phyloP scores from a whole-genome alignment of 352 stramenopile genomes.

The Phytophthora hybrid region DNA sequence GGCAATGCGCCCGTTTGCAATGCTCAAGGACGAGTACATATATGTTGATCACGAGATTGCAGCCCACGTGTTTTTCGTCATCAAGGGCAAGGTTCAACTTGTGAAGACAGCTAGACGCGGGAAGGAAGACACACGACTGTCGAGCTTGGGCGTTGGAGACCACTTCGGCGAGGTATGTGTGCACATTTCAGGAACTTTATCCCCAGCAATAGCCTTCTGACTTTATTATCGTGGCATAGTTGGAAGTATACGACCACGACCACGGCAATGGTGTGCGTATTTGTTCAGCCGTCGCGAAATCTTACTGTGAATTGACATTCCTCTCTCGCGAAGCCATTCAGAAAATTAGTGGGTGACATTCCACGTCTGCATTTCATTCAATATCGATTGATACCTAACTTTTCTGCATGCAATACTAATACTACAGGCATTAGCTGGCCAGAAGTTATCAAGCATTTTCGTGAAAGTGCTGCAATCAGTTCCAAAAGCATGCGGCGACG shows the following conservation, averaged over 20 bases:
- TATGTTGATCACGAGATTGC: constrained; percentile 87
- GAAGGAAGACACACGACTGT: constrained; percentile 59
- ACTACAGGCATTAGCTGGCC: constrained; percentile 69
- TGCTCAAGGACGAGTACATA: constrained; percentile 81
- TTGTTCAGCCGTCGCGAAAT: constrained; percentile 79
- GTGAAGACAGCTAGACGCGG: constrained; percentile 58
- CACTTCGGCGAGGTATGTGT: constrained; percentile 84
- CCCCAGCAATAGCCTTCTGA: background rate
- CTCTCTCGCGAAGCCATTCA: constrained; percentile 76
- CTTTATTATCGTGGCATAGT: constrained; percentile 26
- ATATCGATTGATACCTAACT: background rate
- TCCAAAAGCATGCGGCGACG: constrained; percentile 59
- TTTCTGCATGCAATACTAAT: background rate
- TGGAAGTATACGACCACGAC: constrained; percentile 85
- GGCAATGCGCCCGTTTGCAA: constrained; percentile 78
- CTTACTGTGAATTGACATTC: constrained; percentile 85
- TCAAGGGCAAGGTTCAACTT: constrained; percentile 78
- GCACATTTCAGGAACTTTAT: background rate
- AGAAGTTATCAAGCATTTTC: constrained; percentile 76
- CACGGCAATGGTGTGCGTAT: constrained; percentile 88
- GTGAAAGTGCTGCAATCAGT: constrained; percentile 44
- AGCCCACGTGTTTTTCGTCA: constrained; percentile 84
- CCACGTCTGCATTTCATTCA: background rate
- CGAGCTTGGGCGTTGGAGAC: constrained; percentile 57
- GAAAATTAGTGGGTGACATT: constrained; percentile 69